Evolutionary conservation across 345 rosid species (phyloP).

Genomic region (Salix dunnii): DNA sequence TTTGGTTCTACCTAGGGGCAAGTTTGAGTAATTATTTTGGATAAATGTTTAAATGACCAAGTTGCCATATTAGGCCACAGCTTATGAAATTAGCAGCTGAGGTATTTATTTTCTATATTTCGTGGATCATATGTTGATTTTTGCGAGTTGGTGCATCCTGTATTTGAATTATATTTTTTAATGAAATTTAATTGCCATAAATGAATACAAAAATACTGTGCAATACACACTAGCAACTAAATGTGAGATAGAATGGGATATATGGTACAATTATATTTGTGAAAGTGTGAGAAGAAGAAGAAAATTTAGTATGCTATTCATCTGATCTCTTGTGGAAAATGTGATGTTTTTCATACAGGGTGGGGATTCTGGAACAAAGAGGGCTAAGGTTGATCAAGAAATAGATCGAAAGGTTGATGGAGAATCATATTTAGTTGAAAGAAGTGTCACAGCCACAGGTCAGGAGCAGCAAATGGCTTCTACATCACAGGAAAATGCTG

Average conservation of each 20-base stretch:
- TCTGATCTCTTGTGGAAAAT: neutral
- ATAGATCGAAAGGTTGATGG: conserved; percentile 23
- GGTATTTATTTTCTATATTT: neutral
- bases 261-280: neutral
- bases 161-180: too few species aligned
- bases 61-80: neutral
- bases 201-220: neutral
- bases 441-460: conserved; percentile 35
- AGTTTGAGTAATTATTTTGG: neutral
- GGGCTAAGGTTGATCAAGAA: conserved; percentile 72
- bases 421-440: conserved; percentile 45
- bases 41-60: neutral
- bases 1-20: neutral
- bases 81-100: neutral
- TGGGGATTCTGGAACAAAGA: conserved; percentile 65
- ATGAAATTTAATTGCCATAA: neutral
- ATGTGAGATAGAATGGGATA: neutral
- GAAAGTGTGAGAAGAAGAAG: neutral
- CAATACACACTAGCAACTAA: neutral
- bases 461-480: conserved; percentile 56
- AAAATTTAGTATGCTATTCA: neutral
- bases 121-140: neutral
- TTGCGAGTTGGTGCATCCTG: neutral
- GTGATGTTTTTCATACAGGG: conserved; percentile 38
- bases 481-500: conserved; percentile 46